Base-by-base conservation (phyloP, 495 filamentous ascomycete species). In the Talaromyces nanjingensis region DNA sequence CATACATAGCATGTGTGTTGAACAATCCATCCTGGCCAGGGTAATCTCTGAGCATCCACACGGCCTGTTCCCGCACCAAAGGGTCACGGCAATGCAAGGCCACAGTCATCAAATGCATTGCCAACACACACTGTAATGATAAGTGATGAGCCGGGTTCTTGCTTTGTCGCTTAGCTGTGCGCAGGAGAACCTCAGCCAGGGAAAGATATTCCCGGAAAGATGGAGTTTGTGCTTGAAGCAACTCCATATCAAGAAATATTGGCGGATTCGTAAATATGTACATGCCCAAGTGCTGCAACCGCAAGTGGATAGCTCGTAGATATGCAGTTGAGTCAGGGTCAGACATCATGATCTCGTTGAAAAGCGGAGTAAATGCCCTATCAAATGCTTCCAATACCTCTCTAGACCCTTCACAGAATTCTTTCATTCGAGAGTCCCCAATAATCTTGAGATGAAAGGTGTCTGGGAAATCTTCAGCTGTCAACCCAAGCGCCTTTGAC, bases 341-440 rank as follows among this genome's bases (percentile, higher is more conserved):
- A 20, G 55, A 58, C 55, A 58, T 58, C 55, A 58, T 58, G 29
- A 58, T 33, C 29, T 58, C 6, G 55, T 58, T 58, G 55, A 58
- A 58, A 20, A 58, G 55, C 20, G 55, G 55, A 29, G 27, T n/a
- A 58, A 58, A 58, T 25, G 55, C 55, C 24, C 20, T 33, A 33
- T 58, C 55, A n/a, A 58, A 33, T 33, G 29, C 25, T 33, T 58
- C 25, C 55, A 58, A 29, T 5, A n/a, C 55, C 55, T 58, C 29
- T 33, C 55, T 27, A n/a, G 55, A 58, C 8, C 29, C 25, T 27
- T 58, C 55, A 27, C 55, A 58, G 55, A 58, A 58, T 33, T 58
- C 25, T 29, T 58, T 58, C 25, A 33, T 58, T 27, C 29, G 55
- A 58, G 55, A 33, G 27, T 58, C 27, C 1, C 55, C 55, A 18